Base-by-base conservation (phyloP, 192 early-diverging fungal genomes). In the Coemansia sp. region DNA sequence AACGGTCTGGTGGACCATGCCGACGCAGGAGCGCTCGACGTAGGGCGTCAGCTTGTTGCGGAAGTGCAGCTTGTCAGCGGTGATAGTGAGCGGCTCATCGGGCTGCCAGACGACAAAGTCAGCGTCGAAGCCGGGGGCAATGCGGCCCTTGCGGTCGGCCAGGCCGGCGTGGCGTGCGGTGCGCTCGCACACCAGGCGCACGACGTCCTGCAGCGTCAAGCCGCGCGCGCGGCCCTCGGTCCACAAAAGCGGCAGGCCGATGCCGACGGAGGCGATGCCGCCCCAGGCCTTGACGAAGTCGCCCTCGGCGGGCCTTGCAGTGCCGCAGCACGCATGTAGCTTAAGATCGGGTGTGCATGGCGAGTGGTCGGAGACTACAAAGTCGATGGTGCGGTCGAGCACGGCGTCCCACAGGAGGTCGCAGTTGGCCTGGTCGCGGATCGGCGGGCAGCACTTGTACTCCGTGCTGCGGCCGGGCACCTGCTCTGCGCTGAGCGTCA, bases 371-470 rank as follows among this genome's bases (percentile, higher is more conserved):
- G 86, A 88, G 50, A 92, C 90, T 5, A 92, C 83, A 73, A 88
- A 85, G 62, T 90, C 90, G 55, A 92, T 92, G 24, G 84, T 82
- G 27, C 90, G 88, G 59, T 90, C 87, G 62, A 84, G 69, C 41
- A 92, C 69, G 19, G 86, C 90, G 53, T 80, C 78, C 90, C 90
- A 92, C 43, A 92, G 69, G 47, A 61, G 59, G 27, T 85, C 83
- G 40, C 88, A 74, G 75, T 92, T 92, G 51, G 62, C 61, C 30
- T 83, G 64, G 49, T 84, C 73, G 67, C 90, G 86, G 59, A 92
- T 90, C 13, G 90, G 90, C 53, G 90, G 90, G 66, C 90, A 92
- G 72, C 90, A 92, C 69, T 92, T 92, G 81, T 84, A 92, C 70
- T 92, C 83, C 19, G 90, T 92, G 23, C 83, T 83, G 53, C 86